Evolutionary conservation across 106 monocot genomes (phyloP).

Genomic region (Agapanthus africanus): DNA sequence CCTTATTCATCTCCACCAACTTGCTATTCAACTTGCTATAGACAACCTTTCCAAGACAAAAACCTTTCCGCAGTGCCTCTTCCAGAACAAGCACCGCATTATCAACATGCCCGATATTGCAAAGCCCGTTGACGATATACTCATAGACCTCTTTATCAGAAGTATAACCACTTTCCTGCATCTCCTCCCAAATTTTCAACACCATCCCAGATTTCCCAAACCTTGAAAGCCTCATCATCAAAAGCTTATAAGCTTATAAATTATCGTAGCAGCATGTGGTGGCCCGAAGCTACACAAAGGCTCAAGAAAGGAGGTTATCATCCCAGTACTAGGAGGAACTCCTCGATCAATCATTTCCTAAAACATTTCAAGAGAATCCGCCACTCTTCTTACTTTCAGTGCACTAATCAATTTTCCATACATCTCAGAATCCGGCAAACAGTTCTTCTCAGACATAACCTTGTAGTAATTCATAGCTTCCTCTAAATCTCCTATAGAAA

Average conservation of each 20-base stretch:
- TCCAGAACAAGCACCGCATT: conserved; percentile 72
- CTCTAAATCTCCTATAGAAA: conserved; percentile 53
- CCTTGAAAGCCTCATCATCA: conserved; percentile 81
- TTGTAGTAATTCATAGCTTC: conserved; percentile 51
- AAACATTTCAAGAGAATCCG: conserved; percentile 79
- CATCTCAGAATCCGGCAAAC: conserved; percentile 42
- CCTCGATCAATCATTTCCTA: conserved; percentile 66
- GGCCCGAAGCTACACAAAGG: conserved; percentile 83
- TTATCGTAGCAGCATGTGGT: conserved; percentile 84
- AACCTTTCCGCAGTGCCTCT: conserved; percentile 65
- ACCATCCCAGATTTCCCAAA: conserved; percentile 77
- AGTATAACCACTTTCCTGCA: conserved; percentile 66
- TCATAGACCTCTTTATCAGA: conserved; percentile 87
- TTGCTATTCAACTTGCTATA: conserved; percentile 81
- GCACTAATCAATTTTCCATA: conserved; percentile 54
- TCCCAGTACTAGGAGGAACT: conserved; percentile 56
- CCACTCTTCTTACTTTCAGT: conserved; percentile 64
- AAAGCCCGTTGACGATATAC: conserved; percentile 78
- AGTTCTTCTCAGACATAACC: conserved; percentile 35
- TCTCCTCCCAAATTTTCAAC: conserved; percentile 85
- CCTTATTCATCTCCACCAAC: conserved; percentile 71
- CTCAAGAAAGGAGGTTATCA: conserved; percentile 67
- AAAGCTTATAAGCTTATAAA: conserved; percentile 91
- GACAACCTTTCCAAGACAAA: conserved; percentile 54
- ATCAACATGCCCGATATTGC: conserved; percentile 77